These are phyloP conservation scores for Ustilago sp. DNA, from an alignment of 1,284 basidiomycete species.

Conservation along the genomic window DNA sequence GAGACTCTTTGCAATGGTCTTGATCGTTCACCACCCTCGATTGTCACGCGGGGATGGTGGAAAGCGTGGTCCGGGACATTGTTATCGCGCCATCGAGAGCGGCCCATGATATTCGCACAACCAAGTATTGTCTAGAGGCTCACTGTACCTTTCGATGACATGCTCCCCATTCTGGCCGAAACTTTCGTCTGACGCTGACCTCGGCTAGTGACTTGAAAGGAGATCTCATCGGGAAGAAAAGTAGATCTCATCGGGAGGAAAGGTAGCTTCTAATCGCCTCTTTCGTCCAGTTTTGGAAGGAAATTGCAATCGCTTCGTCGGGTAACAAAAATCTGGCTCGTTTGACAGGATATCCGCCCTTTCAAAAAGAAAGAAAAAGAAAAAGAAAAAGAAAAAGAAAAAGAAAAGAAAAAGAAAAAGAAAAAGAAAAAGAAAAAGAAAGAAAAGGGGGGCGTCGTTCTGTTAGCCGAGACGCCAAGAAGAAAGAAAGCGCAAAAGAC, in stretches of 20 bases:
- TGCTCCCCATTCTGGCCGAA: background rate
- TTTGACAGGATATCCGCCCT: conserved; percentile 4
- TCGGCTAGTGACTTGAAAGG: background rate
- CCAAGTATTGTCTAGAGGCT: too few species aligned
- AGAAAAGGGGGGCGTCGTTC: background rate
- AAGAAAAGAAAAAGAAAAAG: background rate
- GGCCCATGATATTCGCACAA: too few species aligned
- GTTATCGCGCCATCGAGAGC: too few species aligned
- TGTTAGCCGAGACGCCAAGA: conserved; percentile 7
- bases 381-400: background rate
- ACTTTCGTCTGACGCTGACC: background rate
- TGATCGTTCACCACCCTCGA: background rate
- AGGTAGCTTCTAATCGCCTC: background rate
- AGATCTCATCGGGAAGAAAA: too few species aligned
- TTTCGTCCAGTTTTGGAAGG: background rate
- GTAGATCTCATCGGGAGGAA: background rate
- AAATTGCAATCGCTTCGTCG: background rate
- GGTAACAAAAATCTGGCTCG: background rate
- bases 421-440: too few species aligned
- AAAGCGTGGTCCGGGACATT: too few species aligned
- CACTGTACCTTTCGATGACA: too few species aligned
- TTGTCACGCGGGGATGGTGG: too few species aligned
- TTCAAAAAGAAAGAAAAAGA: background rate
- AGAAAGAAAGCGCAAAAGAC: background rate
- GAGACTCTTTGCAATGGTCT: background rate